Evolutionary conservation across 2,329 filamentous ascomycete species (phyloP).

Genomic region (Colletotrichum sp.): DNA sequence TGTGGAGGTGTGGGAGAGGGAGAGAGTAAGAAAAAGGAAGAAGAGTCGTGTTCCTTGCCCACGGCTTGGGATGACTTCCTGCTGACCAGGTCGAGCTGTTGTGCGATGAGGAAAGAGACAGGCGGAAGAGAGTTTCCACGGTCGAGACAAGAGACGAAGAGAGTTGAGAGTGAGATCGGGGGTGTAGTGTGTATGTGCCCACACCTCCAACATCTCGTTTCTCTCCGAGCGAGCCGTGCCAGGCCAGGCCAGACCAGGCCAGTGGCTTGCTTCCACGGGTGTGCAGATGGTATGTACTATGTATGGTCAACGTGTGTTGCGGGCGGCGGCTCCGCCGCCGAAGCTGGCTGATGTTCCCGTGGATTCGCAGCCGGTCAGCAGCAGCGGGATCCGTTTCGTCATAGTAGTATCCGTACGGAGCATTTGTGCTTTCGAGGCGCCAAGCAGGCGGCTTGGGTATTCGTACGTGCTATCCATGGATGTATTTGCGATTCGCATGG

Average conservation of each 20-base stretch:
- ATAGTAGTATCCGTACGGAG: neutral
- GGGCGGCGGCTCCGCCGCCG: too few species aligned
- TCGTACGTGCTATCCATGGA: neutral
- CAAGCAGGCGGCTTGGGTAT: neutral
- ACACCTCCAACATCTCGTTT: neutral
- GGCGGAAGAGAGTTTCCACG: neutral
- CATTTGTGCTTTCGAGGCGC: neutral
- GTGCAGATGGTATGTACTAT: neutral
- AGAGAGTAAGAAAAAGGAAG: neutral
- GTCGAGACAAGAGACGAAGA: constrained; percentile 3
- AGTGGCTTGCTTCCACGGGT: neutral
- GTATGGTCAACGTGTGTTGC: neutral
- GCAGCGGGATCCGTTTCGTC: neutral
- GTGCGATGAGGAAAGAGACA: neutral
- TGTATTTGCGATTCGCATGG: neutral
- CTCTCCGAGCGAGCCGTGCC: constrained; percentile 11
- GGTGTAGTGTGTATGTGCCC: neutral
- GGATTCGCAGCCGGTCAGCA: neutral
- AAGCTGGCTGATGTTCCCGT: neutral
- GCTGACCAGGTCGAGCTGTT: neutral
- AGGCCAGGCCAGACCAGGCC: neutral
- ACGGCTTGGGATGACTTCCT: neutral
- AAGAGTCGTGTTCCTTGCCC: neutral
- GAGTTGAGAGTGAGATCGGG: neutral
- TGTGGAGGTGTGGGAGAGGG: neutral